Percentiles rank a stretch among this genome's conserved stretches.
Conservation (phyloP, 345 rosid genomes). For the Aquilaria malaccensis region DNA sequence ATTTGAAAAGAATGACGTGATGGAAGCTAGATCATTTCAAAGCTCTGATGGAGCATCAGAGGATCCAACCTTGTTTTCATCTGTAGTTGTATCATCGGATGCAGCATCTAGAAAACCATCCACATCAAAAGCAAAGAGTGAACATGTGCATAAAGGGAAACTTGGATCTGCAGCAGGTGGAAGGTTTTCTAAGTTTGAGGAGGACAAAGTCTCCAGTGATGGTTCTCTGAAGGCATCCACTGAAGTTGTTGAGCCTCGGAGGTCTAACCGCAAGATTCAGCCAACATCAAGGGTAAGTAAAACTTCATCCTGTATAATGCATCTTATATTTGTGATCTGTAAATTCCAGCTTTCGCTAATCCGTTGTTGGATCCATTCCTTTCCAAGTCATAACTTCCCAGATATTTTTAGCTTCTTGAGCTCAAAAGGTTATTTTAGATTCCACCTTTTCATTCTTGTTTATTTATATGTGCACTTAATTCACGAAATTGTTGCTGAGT, state of each 20-base stretch:
- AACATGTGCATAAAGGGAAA: constrained; percentile 34
- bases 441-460: too few relatives aligned
- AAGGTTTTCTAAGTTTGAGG: constrained; percentile 44
- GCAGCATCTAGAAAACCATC: constrained; percentile 33
- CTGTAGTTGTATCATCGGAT: constrained; percentile 32
- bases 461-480: too few relatives aligned
- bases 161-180: constrained; percentile 33
- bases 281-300: constrained; percentile 92
- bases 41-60: constrained; percentile 36
- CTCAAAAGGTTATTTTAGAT: too few relatives aligned
- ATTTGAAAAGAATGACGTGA: constrained; percentile 29
- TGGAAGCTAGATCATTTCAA: constrained; percentile 33
- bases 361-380: too few relatives aligned
- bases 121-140: constrained; percentile 28
- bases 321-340: background rate
- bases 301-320: background rate
- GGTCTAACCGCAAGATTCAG: constrained; percentile 88
- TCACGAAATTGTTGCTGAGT: too few relatives aligned
- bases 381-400: too few relatives aligned
- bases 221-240: constrained; percentile 30
- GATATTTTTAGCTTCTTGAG: too few relatives aligned
- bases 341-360: background rate
- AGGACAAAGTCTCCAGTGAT: constrained; percentile 33
- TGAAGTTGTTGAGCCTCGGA: constrained; percentile 70
- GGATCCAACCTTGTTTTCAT: constrained; percentile 42